Evolutionary conservation across 73 alveolate genomes (phyloP), one percentile per base, ranked within the genome.

Genomic region (Stentor coeruleus): DNA sequence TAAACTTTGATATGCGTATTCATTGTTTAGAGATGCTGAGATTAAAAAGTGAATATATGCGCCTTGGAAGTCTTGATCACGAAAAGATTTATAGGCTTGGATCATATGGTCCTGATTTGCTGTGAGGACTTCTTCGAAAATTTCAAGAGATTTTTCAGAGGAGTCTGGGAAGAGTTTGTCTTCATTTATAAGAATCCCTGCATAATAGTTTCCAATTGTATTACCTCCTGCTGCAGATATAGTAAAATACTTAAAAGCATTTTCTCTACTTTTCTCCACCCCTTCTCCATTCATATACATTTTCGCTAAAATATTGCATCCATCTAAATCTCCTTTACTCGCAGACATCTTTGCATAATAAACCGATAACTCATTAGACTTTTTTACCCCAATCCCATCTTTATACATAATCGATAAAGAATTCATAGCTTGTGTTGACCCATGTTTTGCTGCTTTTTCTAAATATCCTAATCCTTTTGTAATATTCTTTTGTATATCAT

Each of bases 361-460:
- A 49, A 49, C 66, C 6, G 66, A 6, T 49, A 6, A 11, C 20
- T 6, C 6, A 49, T 11, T 11, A 49, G 6, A 11, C 66, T 49
- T 49, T 20, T 49, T 49, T 11, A 49, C 66, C 6, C 20, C 66
- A 11, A 11, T 49, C 20, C 66, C 66, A 6, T 49, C 20, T 20
- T 49, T 20, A 49, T 49, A 49, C 6, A 49, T 6, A 49, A 49
- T 20, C 20, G 66, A 11, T 20, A 49, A 49, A 20, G 66, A 11
- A 6, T 49, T 49, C 6, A 49, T 49, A 6, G 66, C 66, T 49
- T 49, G 28, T 49, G 20, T 11, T 11, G 28, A 11, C 20, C 66
- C 66, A 11, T 49, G 66, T 49, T 49, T 49, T 49, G 6, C 66
- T 49, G 66, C 66, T 49, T 49, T 49, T 49, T 49, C 66, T 49